Evolutionary conservation across 2,329 filamentous ascomycete species (phyloP).

Genomic region (Penicillium concentricum): DNA sequence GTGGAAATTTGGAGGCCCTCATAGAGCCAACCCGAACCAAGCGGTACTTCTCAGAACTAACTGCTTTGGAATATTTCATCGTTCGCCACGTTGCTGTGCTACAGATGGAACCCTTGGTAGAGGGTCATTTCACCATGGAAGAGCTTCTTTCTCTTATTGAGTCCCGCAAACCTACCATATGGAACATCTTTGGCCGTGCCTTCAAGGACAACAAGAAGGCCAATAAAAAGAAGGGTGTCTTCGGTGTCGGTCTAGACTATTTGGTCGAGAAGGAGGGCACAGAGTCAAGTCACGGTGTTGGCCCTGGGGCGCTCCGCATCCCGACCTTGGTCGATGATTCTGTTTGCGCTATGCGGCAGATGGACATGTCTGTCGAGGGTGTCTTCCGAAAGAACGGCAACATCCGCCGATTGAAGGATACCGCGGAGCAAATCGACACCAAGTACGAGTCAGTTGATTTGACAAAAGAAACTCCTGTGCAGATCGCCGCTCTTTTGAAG

Average conservation of each 20-base stretch:
- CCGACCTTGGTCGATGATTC: slow-evolving; percentile 95
- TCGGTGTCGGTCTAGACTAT: slow-evolving; percentile 82
- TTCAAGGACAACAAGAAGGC: slow-evolving; percentile 73
- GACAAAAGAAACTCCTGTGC: slow-evolving; percentile 84
- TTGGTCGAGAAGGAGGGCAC: slow-evolving; percentile 92
- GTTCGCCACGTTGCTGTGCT: slow-evolving; percentile 92
- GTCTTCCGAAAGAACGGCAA: slow-evolving; percentile 99
- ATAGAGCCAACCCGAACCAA: slow-evolving; percentile 61
- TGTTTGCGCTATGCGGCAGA: slow-evolving; percentile 91
- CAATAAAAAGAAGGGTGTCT: slow-evolving; percentile 89
- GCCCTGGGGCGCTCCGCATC: slow-evolving; percentile 83
- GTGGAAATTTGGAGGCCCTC: slow-evolving; percentile 48
- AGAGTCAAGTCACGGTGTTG: slow-evolving; percentile 96
- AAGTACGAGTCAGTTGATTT: slow-evolving; percentile 84
- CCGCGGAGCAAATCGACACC: slow-evolving; percentile 81
- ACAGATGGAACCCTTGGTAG: slow-evolving; percentile 89
- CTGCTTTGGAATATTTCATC: slow-evolving; percentile 94
- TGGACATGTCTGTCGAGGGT: slow-evolving; percentile 98
- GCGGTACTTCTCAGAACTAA: slow-evolving; percentile 94
- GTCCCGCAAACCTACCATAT: slow-evolving; percentile 88
- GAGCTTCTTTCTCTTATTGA: slow-evolving; percentile 92
- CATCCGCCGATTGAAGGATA: slow-evolving; percentile 86
- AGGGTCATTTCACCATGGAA: slow-evolving; percentile 87
- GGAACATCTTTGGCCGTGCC: slow-evolving; percentile 96
- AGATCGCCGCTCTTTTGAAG: slow-evolving; percentile 89